phyloP scores from a whole-genome alignment of 2,329 filamentous ascomycete genomes.

The Hymenoscyphus scutula region DNA sequence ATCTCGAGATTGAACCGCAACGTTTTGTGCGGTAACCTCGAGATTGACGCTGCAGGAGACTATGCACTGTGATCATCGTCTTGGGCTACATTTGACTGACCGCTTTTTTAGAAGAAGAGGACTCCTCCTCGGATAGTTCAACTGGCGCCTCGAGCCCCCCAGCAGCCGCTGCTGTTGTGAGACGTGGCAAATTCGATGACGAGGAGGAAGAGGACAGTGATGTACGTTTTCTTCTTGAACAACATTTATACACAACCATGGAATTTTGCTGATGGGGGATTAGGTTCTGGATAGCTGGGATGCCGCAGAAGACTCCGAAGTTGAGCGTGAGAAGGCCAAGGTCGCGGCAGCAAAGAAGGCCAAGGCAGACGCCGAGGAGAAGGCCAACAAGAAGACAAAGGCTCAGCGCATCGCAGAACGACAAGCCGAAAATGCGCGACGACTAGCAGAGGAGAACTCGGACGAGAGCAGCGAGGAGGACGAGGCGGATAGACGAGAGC shows the following conservation, averaged over 20 bases:
- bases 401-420: constrained; percentile 80
- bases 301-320: constrained; percentile 93
- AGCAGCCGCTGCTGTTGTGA: constrained; percentile 25
- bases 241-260: neutral
- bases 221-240: constrained; percentile 51
- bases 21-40: constrained; percentile 16
- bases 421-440: constrained; percentile 56
- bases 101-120: constrained; percentile 40
- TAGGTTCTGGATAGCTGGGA: constrained; percentile 88
- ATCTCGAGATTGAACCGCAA: constrained; percentile 11
- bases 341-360: constrained; percentile 83
- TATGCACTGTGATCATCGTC: constrained; percentile 26
- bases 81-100: constrained; percentile 30
- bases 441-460: constrained; percentile 54
- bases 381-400: constrained; percentile 88
- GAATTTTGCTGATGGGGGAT: constrained; percentile 3
- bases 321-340: constrained; percentile 90
- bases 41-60: constrained; percentile 29
- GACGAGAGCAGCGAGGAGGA: constrained; percentile 64
- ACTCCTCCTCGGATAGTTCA: constrained; percentile 47
- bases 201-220: constrained; percentile 81
- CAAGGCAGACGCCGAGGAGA: constrained; percentile 84
- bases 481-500: constrained; percentile 70
- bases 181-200: constrained; percentile 75
- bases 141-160: constrained; percentile 40